phyloP scores from a whole-genome alignment of 2,329 filamentous ascomycete genomes.

The Cercospora zeina region DNA sequence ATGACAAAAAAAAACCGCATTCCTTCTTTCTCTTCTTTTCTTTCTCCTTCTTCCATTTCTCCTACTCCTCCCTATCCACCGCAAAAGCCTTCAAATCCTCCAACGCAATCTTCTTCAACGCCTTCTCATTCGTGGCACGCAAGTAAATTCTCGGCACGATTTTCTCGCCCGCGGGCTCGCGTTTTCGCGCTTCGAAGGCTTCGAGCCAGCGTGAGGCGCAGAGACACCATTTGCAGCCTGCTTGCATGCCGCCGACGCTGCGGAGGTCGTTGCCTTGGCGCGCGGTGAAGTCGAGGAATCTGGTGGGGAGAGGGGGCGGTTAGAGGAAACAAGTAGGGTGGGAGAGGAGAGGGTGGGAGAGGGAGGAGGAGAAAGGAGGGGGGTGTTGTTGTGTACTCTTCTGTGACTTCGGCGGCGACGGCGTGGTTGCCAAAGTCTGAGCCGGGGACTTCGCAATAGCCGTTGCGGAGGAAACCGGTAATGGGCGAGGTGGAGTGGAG shows the following conservation, averaged over 20 bases:
- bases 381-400: conserved; percentile 42
- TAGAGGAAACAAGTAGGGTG: neutral
- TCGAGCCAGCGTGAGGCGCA: conserved; percentile 61
- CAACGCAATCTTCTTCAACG: conserved; percentile 50
- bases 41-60: too few relatives aligned
- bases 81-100: conserved; percentile 55
- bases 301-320: neutral
- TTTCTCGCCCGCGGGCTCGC: conserved; percentile 45
- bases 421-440: conserved; percentile 62
- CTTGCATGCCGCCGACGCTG: conserved; percentile 52
- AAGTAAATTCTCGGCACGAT: conserved; percentile 54
- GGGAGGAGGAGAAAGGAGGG: neutral
- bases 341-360: neutral
- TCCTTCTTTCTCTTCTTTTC: too few relatives aligned
- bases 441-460: conserved; percentile 59
- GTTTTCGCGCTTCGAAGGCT: conserved; percentile 56
- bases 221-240: conserved; percentile 63
- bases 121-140: conserved; percentile 56
- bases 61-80: conserved; percentile 44
- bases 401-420: conserved; percentile 58
- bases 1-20: too few relatives aligned
- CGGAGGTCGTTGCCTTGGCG: conserved; percentile 61
- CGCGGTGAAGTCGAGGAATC: conserved; percentile 62
- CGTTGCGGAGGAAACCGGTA: conserved; percentile 63
- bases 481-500: conserved; percentile 59